Conservation (phyloP, 2,329 filamentous ascomycete genomes). For the Pezicula radicicola region DNA sequence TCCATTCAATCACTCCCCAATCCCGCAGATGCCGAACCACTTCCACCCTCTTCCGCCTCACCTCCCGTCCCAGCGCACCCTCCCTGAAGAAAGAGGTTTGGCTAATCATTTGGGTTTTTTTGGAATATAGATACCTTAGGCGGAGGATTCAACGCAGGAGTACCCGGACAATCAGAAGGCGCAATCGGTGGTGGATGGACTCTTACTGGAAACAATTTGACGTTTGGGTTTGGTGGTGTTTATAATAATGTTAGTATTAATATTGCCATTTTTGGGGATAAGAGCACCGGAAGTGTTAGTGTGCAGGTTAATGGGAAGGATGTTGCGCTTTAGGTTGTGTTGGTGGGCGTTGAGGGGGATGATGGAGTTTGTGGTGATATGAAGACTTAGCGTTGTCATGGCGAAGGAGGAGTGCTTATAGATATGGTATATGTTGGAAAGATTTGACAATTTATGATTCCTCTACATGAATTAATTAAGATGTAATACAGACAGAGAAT, state of each 20-base stretch:
- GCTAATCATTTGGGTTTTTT: neutral
- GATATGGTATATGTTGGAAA: no score
- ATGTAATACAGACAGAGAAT: no score
- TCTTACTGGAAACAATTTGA: neutral
- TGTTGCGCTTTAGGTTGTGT: neutral
- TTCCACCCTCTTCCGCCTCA: neutral
- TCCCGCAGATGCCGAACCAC: neutral
- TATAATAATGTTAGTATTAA: neutral
- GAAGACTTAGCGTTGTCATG: no score
- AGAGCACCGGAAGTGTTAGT: neutral
- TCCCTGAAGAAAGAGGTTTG: neutral
- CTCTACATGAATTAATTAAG: no score
- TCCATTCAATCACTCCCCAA: neutral
- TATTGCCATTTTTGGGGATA: neutral
- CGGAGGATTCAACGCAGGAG: neutral
- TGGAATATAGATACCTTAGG: neutral
- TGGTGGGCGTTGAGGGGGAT: no score
- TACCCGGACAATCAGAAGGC: neutral
- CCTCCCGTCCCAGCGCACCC: neutral
- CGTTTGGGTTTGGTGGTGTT: neutral
- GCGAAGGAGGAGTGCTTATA: no score
- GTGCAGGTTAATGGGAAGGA: neutral
- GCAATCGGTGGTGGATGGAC: slow-evolving; percentile 1
- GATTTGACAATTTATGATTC: no score
- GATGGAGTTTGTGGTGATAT: no score